Evolutionary conservation across 2,329 filamentous ascomycete genomes (phyloP), one percentile per base, ranked within the genome.

Genomic region (Beauveria sp.): DNA sequence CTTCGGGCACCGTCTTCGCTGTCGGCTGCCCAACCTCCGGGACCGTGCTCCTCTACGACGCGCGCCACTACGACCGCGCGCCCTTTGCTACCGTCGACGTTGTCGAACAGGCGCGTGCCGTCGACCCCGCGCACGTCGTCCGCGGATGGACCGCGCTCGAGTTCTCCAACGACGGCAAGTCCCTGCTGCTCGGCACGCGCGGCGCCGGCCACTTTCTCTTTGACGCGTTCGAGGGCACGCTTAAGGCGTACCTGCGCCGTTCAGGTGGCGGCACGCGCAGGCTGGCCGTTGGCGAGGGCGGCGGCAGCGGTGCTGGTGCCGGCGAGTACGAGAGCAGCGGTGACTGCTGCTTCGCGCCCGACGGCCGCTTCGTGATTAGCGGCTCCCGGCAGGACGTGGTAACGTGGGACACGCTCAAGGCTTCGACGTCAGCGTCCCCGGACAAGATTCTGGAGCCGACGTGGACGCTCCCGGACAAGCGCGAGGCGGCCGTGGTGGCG

Each of bases 151-250:
- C 90, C 1, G 92, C 89, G 67, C 81, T 99, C 47, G 92, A 96
- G 68, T 97, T 99, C 71, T 94, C 91, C 62, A 99, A 99, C 69
- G 94, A 99, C 69, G 94, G 94, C 20, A 96, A 96, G 70, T 85
- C 85, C 63, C 76, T 99, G 53, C 81, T 99, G 5, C 74, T 99
- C 20, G 90, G 90, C 16, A 97, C 93, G 2, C 90, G 88, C 54
- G 91, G 90, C 7, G 82, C 82, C 56, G 91, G 92, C 0, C 94
- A 99, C 73, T 96, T 94, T 69, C 77, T 99, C 2, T 79, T 99
- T n/a, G 94, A 99, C 71, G 90, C 93, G 1, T 97, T 97, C 71
- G 86, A 91, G 47, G 94, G 93, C 44, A 82, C 80, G 7, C 74
- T 97, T 24, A 90, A 88, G 69, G 87, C 90, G 10, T 92, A 89